Base-by-base conservation (phyloP, 1,139 yeast genomes). In the Protomyces lactucae-debilis region DNA sequence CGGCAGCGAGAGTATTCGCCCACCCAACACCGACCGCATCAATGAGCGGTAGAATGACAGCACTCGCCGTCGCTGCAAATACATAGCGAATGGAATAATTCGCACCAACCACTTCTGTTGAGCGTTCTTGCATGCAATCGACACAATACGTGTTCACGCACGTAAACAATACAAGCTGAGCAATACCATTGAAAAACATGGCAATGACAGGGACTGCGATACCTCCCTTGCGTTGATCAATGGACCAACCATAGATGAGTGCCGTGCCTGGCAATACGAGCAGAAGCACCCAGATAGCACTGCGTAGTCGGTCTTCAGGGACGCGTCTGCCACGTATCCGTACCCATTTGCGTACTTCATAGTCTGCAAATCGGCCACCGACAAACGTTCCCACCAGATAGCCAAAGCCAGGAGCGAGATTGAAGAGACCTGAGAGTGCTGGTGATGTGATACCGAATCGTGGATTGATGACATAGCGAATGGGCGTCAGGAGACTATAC, bases 81-180 rank as follows among this genome's bases (percentile, higher is more conserved):
- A 81, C 66, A 68, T 79, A 82, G 63, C 86, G 72, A 0, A 80
- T 73, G 64, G 80, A 77, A 66, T 83, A 83, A 69, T 82, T 82
- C 16, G 82, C 79, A 0, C 80, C 83, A 53, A 83, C 79, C 0
- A 82, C 84, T 69, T 81, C 84, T 21, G 85, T 83, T 39, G 78
- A 78, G 51, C 82, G 70, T 55, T 79, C 77, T 1, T 85, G 85
- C 78, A 82, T 76, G 1, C 82, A 79, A 70, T 83, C 86, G 14
- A 82, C 82, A 72, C 85, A 82, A 69, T 83, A 83, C 6, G 85
- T 78, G 69, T 83, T 83, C 28, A 80, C 70, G 21, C 82, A 77
- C 1, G 85, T 84, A 68, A 81, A 83, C 10, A 78, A 72, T 43
- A 79, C 74, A 0, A 84, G 80, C 70, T 83, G 85, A 0, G 80